Evolutionary conservation across 371 early-diverging fungal genomes (phyloP).

Genomic region (Circinella umbellata): DNA sequence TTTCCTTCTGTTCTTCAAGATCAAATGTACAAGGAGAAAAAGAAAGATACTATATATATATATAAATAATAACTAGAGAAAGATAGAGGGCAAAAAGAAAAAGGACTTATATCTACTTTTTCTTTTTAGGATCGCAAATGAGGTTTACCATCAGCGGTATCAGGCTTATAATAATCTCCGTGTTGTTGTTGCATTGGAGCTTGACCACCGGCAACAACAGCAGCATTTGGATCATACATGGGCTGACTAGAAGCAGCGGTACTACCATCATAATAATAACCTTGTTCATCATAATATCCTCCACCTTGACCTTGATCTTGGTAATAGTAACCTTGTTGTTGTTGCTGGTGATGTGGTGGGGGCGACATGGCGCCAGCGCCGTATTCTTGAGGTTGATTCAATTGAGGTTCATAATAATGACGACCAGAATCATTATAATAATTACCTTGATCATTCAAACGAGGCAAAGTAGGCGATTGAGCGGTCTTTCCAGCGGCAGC

Average conservation of each 20-base stretch:
- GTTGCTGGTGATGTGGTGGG: slow-evolving; percentile 22
- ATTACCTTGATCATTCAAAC: slow-evolving; percentile 47
- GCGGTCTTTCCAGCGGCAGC: slow-evolving; percentile 16
- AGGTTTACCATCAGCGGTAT: slow-evolving; percentile 24
- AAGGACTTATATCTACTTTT: background rate
- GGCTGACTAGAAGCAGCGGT: slow-evolving; percentile 21
- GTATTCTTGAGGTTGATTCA: slow-evolving; percentile 13
- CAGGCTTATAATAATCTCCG: slow-evolving; percentile 20
- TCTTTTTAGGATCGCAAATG: slow-evolving; percentile 16
- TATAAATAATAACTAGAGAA: background rate
- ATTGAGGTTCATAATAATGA: slow-evolving; percentile 26
- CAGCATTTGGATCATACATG: slow-evolving; percentile 14
- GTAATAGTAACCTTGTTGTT: slow-evolving; percentile 33
- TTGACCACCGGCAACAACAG: slow-evolving; percentile 4
- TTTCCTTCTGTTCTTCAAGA: background rate
- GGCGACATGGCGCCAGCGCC: slow-evolving; percentile 1
- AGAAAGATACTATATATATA: background rate
- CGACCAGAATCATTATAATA: slow-evolving; percentile 29
- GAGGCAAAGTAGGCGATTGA: slow-evolving; percentile 42
- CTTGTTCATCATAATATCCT: slow-evolving; percentile 38
- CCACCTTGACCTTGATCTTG: slow-evolving; percentile 27
- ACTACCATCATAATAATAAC: slow-evolving; percentile 33
- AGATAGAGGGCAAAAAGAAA: background rate
- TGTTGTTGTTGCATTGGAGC: slow-evolving; percentile 3
- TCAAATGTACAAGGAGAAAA: background rate